phyloP scores from a whole-genome alignment of 2,329 filamentous ascomycete genomes.

The Talaromyces atroroseus region DNA sequence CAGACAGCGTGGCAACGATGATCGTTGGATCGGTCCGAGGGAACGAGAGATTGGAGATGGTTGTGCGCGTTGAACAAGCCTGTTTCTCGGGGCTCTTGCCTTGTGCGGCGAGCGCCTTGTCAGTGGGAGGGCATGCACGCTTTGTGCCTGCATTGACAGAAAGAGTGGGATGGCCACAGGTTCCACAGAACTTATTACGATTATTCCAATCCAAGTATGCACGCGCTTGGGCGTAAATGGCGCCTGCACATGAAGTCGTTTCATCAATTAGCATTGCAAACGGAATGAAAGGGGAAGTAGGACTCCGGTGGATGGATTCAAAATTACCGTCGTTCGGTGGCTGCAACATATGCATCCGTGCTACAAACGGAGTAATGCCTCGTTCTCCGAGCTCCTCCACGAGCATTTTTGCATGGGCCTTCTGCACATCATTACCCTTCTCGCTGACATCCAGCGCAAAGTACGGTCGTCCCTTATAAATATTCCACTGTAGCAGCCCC shows the following conservation, averaged over 20 bases:
- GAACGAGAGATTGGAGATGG: slow-evolving; percentile 85
- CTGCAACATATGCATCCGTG: slow-evolving; percentile 59
- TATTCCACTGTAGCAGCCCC: slow-evolving; percentile 41
- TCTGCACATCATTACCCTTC: slow-evolving; percentile 56
- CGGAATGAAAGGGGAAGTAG: background rate
- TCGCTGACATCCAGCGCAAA: slow-evolving; percentile 89
- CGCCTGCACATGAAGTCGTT: slow-evolving; percentile 52
- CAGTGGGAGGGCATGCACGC: slow-evolving; percentile 40
- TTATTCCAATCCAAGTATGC: slow-evolving; percentile 91
- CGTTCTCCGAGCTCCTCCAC: slow-evolving; percentile 55
- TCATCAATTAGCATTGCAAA: background rate
- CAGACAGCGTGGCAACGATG: slow-evolving; percentile 86
- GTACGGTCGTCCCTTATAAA: slow-evolving; percentile 72
- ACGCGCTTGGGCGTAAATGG: slow-evolving; percentile 83
- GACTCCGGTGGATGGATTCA: no score
- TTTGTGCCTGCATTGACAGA: slow-evolving; percentile 41
- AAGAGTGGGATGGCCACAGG: slow-evolving; percentile 77
- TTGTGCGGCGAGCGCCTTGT: slow-evolving; percentile 28
- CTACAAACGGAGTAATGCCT: slow-evolving; percentile 62
- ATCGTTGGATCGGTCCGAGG: slow-evolving; percentile 90
- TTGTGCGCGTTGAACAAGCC: slow-evolving; percentile 74
- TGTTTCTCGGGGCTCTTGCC: slow-evolving; percentile 45
- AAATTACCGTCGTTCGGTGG: slow-evolving; percentile 54
- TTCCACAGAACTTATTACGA: slow-evolving; percentile 85
- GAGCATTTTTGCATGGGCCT: slow-evolving; percentile 51